These are phyloP conservation scores for Jamesozyma gamospora DNA, from an alignment of 805 yeast genomes.

Conservation along the genomic window DNA sequence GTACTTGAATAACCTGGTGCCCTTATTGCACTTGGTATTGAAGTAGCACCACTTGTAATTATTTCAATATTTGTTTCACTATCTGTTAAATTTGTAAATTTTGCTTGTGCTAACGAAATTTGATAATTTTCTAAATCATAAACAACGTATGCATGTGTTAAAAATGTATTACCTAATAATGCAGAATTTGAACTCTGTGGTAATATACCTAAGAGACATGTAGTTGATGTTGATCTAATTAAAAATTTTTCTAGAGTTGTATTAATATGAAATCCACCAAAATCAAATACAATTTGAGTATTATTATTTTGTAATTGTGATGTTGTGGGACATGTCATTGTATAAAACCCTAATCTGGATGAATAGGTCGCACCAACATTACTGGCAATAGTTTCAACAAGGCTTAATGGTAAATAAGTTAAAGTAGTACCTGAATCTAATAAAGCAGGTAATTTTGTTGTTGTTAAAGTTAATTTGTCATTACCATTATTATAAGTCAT, in stretches of 20 bases:
- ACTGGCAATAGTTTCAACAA: slow-evolving; percentile 26
- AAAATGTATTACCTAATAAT: slow-evolving; percentile 47
- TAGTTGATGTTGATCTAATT: slow-evolving; percentile 9
- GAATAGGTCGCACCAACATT: slow-evolving; percentile 38
- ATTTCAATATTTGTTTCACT: slow-evolving; percentile 16
- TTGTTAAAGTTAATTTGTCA: slow-evolving; percentile 16
- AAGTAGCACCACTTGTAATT: slow-evolving; percentile 7
- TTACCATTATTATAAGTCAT: slow-evolving; percentile 2
- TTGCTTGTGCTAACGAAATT: slow-evolving; percentile 47
- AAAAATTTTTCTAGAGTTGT: slow-evolving; percentile 37
- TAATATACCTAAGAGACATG: slow-evolving; percentile 37
- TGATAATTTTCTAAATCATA: slow-evolving; percentile 50
- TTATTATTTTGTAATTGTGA: slow-evolving; percentile 2
- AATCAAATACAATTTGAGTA: slow-evolving; percentile 37
- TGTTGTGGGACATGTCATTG: slow-evolving; percentile 33
- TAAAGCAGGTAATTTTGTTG: slow-evolving; percentile 30
- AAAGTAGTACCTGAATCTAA: slow-evolving; percentile 50
- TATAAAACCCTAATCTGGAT: slow-evolving; percentile 34
- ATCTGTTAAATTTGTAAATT: neutral
- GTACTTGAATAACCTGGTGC: slow-evolving; percentile 42
- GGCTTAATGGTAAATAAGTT: slow-evolving; percentile 36
- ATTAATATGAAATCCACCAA: slow-evolving; percentile 48
- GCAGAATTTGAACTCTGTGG: slow-evolving; percentile 19
- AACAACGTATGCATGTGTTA: slow-evolving; percentile 54
- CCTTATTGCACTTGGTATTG: slow-evolving; percentile 39